Percentiles rank a stretch among this genome's conserved stretches.
phyloP scores from a whole-genome alignment of 2,329 filamentous ascomycete species.

The Aspergillus pseudotamarii region DNA sequence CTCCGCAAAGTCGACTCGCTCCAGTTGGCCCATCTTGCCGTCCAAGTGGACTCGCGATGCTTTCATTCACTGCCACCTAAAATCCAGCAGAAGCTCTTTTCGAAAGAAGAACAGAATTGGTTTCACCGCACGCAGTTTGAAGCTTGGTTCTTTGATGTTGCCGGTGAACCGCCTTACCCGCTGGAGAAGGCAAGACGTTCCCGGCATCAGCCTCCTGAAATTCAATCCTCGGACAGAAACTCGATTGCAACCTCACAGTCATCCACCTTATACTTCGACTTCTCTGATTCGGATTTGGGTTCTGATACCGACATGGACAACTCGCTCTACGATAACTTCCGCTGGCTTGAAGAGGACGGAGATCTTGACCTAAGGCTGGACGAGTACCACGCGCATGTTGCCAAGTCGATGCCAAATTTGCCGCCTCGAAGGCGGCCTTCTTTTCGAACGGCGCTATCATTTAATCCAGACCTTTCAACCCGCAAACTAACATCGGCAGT shows the following conservation, averaged over 20 bases:
- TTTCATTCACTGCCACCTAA: constrained; percentile 73
- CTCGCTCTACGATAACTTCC: constrained; percentile 67
- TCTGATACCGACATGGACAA: constrained; percentile 49
- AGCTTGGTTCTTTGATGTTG: constrained; percentile 58
- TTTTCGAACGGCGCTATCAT: constrained; percentile 72
- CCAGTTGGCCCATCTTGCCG: constrained; percentile 42
- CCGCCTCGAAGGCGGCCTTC: constrained; percentile 53
- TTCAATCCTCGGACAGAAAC: not conserved
- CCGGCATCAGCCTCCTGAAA: not conserved
- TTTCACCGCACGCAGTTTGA: constrained; percentile 57
- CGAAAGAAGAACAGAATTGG: constrained; percentile 69
- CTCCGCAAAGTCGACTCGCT: constrained; percentile 40
- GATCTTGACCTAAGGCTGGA: constrained; percentile 71
- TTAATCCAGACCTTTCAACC: constrained; percentile 66
- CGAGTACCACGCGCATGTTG: constrained; percentile 68
- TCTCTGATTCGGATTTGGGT: constrained; percentile 23
- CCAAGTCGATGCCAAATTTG: constrained; percentile 46
- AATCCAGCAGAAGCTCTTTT: constrained; percentile 70
- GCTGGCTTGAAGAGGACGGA: constrained; percentile 74
- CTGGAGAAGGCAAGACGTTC: not conserved
- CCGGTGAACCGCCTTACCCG: constrained; percentile 54
- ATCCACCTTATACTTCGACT: constrained; percentile 29
- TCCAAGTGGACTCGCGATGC: constrained; percentile 65
- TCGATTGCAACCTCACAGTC: constrained; percentile 17
- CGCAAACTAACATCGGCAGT: constrained; percentile 44